Percentiles rank a stretch among this genome's conserved stretches.
Conservation (phyloP, 495 filamentous ascomycete species). For the Paragyromitra xinjiangensis region DNA sequence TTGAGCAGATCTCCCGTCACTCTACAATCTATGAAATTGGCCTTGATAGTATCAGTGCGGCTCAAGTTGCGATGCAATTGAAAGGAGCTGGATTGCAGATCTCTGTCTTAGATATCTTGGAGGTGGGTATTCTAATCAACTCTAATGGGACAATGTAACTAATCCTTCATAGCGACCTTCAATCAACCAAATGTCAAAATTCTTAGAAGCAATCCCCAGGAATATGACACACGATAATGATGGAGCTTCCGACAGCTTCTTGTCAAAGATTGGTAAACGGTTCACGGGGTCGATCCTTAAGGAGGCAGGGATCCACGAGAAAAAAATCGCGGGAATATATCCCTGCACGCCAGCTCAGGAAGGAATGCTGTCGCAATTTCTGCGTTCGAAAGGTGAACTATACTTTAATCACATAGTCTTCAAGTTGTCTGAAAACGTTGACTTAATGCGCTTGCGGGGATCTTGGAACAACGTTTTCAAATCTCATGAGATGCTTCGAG, state of each 20-base stretch:
- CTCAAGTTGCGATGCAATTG: slow-evolving; percentile 74
- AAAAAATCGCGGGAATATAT: slow-evolving; percentile 59
- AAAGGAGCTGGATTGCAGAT: slow-evolving; percentile 67
- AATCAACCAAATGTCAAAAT: slow-evolving; percentile 40
- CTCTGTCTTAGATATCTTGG: slow-evolving; percentile 73
- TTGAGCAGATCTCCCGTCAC: slow-evolving; percentile 65
- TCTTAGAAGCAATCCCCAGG: background rate
- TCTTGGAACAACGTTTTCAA: slow-evolving; percentile 68
- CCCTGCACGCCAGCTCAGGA: slow-evolving; percentile 73
- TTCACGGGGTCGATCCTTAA: slow-evolving; percentile 27
- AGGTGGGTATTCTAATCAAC: slow-evolving; percentile 56
- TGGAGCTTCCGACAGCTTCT: background rate
- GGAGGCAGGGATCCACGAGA: slow-evolving; percentile 37
- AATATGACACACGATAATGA: background rate
- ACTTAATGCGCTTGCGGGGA: slow-evolving; percentile 60
- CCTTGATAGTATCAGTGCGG: slow-evolving; percentile 86
- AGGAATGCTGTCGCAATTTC: slow-evolving; percentile 70
- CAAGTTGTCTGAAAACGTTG: slow-evolving; percentile 58
- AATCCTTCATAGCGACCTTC: slow-evolving; percentile 46
- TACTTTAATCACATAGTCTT: slow-evolving; percentile 72
- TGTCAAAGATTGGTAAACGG: slow-evolving; percentile 25
- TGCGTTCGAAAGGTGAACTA: slow-evolving; percentile 64
- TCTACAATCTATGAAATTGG: slow-evolving; percentile 84
- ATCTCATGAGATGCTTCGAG: slow-evolving; percentile 74
- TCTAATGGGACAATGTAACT: background rate